These are phyloP conservation scores for Pythium rhizo-oryzae DNA, from an alignment of 352 stramenopile species.

Conservation along the genomic window DNA sequence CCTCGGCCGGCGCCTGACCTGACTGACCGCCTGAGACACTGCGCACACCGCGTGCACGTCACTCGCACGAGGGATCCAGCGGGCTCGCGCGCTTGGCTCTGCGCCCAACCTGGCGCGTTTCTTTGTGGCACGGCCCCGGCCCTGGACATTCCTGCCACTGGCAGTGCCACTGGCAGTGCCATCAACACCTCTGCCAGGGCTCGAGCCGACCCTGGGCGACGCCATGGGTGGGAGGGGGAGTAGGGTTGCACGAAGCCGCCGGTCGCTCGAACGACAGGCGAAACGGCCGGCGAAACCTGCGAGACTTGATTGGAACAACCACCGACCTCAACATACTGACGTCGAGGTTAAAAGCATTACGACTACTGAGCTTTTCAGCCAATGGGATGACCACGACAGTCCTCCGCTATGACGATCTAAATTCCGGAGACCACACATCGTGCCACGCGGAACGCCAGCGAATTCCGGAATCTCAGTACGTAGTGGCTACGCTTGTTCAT, in stretches of 20 bases:
- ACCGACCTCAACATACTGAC: background rate
- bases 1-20: slow-evolving; percentile 4
- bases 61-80: slow-evolving; percentile 20
- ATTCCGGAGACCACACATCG: background rate
- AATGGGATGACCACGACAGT: background rate
- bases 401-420: slow-evolving; percentile 21
- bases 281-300: slow-evolving; percentile 16
- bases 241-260: slow-evolving; percentile 12
- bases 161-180: background rate
- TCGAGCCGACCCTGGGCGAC: background rate
- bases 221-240: background rate
- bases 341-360: slow-evolving; percentile 15
- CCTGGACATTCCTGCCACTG: background rate
- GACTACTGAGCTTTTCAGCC: slow-evolving; percentile 10
- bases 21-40: slow-evolving; percentile 21
- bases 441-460: background rate
- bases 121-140: slow-evolving; percentile 18
- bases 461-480: slow-evolving; percentile 12
- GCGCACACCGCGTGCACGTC: slow-evolving; percentile 8
- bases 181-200: background rate
- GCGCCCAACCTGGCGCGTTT: slow-evolving; percentile 14
- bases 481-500: background rate
- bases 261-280: slow-evolving; percentile 5
- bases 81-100: slow-evolving; percentile 19
- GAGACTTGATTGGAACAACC: slow-evolving; percentile 23